Percentiles rank a stretch among this genome's conserved stretches.
Evolutionary conservation across 208 protist species (phyloP).

Genomic region (Trypanosoma mega): DNA sequence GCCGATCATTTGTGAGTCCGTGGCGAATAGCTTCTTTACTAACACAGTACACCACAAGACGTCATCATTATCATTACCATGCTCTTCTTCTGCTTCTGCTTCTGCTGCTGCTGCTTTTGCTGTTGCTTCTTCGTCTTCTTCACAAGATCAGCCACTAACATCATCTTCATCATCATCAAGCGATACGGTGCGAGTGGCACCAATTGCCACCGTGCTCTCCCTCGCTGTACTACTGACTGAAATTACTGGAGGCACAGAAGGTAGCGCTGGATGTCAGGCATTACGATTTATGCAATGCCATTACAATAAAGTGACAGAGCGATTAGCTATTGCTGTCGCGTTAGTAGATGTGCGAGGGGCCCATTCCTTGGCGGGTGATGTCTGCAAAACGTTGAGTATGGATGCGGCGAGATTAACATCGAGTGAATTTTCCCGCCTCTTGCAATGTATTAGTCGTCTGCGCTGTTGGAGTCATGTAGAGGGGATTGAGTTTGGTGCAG

Average conservation of each 20-base stretch:
- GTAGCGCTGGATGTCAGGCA: background rate
- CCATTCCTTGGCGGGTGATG: conserved; percentile 4
- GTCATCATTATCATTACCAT: too few species aligned
- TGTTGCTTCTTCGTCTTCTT: background rate
- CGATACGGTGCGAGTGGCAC: background rate
- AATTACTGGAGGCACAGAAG: background rate
- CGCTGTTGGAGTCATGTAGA: conserved; percentile 34
- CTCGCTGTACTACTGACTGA: conserved; percentile 14
- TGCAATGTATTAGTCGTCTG: conserved; percentile 60
- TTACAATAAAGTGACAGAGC: conserved; percentile 10
- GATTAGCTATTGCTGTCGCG: conserved; percentile 17
- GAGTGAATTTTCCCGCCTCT: conserved; percentile 62
- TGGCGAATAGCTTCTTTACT: conserved; percentile 33
- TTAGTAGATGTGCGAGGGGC: background rate
- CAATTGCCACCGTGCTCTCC: conserved; percentile 18
- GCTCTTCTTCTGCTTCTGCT: too few species aligned
- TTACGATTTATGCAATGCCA: conserved; percentile 10
- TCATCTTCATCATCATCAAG: background rate
- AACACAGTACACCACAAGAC: conserved; percentile 4
- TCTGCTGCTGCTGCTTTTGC: background rate
- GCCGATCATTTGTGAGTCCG: conserved; percentile 11
- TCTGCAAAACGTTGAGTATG: conserved; percentile 28
- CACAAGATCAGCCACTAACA: background rate
- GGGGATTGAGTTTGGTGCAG: conserved; percentile 20
- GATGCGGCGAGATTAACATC: conserved; percentile 37